Evolutionary conservation across 305 asterid genomes (phyloP), one percentile per base, ranked within the genome.

Genomic region (Fraxinus paxiana): DNA sequence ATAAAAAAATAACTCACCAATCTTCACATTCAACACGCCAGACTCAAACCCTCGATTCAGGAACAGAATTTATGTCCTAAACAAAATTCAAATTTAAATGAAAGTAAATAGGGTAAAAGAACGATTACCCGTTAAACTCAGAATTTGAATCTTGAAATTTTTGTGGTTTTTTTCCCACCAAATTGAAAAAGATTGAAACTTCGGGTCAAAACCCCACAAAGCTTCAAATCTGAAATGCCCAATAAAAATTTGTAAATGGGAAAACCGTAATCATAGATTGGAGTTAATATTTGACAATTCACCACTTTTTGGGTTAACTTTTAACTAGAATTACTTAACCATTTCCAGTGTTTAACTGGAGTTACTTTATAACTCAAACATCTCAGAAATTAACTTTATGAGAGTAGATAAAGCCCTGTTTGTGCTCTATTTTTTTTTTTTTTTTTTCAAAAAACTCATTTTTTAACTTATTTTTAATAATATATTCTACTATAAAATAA

Each of bases 171-270:
- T 86, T 81, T 86, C 89, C 88, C 85, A 82, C 89, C 87, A 86
- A 85, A 79, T 80, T 82, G 86, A 86, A 82, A 81, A 77, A 70
- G 84, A 83, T 65, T 51, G 24, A 82, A 61, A 77, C 77, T 87
- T 81, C 34, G 37, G 82, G 89, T 85, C 87, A 89, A 85, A 89
- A 67, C 87, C 91, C 88, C 83, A 28, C 37, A 6, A 65, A 82
- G n/a, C 80, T 41, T 78, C 83, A 85, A 89, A 84, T 83, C 86
- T 82, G 88, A 78, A 81, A 77, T 73, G 86, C 86, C 89, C 81
- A 71, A 77, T 15, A 56, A 22, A 77, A 80, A 79, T 87, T 86
- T 81, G 87, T 83, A 82, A 85, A 20, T 82, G 79, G 80, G 73
- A 81, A 81, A 85, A 87, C 72, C 35, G 84, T 79, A 75, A 80